A percentile compares a stretch with the other conserved stretches of the same genome.
These are phyloP conservation scores for Pleurotus pulmonarius DNA, from an alignment of 768 basidiomycete genomes.

Conservation along the genomic window DNA sequence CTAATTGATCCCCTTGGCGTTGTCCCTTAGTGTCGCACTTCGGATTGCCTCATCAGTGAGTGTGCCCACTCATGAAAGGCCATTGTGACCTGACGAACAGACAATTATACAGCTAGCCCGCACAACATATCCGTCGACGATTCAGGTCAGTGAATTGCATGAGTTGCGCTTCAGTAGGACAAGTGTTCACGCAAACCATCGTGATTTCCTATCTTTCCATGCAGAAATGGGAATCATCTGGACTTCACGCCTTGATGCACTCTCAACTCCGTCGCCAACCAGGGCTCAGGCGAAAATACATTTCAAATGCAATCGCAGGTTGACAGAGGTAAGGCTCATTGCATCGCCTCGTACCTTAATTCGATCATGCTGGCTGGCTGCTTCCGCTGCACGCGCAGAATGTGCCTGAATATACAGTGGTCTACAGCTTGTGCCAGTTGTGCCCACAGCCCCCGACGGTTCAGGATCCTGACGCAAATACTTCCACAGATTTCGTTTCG, in stretches of 20 bases:
- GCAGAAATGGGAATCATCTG: not conserved
- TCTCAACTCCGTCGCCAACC: not conserved
- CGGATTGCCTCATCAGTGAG: constrained; percentile 2
- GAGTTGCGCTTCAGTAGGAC: too few species aligned
- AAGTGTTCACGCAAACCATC: not conserved
- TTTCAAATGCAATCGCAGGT: constrained; percentile 3
- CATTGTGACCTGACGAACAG: not conserved
- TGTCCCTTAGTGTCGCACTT: not conserved
- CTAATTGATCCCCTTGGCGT: not conserved
- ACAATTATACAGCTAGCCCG: not conserved
- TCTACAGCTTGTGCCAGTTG: not conserved
- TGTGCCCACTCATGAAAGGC: not conserved
- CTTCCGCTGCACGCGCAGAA: not conserved
- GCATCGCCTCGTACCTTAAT: not conserved
- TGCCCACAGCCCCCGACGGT: too few species aligned
- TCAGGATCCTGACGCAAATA: too few species aligned
- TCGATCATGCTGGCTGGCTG: not conserved
- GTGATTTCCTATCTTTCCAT: not conserved
- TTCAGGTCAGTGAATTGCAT: not conserved
- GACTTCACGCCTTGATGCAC: not conserved
- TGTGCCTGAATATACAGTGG: not conserved
- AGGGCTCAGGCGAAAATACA: not conserved
- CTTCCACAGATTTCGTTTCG: not conserved
- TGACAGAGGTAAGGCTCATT: constrained; percentile 1
- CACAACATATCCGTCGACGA: too few species aligned